These are phyloP conservation scores for Huntiella omanensis DNA, from an alignment of 2,329 filamentous ascomycete genomes.

Conservation along the genomic window DNA sequence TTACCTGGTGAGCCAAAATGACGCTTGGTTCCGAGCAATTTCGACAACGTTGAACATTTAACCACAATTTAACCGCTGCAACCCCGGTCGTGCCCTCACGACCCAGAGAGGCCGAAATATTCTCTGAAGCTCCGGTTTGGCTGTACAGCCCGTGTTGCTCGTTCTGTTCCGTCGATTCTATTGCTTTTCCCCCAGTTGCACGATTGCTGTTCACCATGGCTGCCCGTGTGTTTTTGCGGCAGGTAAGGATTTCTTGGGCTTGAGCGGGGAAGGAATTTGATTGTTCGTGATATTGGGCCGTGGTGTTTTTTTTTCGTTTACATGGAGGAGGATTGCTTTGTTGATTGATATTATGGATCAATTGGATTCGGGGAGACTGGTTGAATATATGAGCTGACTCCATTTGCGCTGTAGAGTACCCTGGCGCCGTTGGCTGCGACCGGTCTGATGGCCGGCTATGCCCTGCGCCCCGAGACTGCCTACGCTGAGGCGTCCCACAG, in stretches of 20 bases:
- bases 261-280: background rate
- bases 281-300: background rate
- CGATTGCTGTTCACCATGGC: constrained; percentile 28
- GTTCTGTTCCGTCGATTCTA: constrained; percentile 4
- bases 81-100: constrained; percentile 5
- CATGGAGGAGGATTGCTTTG: constrained; percentile 12
- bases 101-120: constrained; percentile 9
- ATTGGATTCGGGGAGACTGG: no score
- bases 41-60: background rate
- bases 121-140: constrained; percentile 8
- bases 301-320: constrained; percentile 12
- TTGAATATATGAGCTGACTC: background rate
- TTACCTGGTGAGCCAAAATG: no score
- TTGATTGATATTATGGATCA: no score
- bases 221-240: constrained; percentile 39
- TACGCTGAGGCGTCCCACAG: constrained; percentile 30
- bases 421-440: constrained; percentile 34
- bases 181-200: background rate
- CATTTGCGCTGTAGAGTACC: constrained; percentile 24
- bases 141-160: constrained; percentile 5
- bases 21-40: no score
- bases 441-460: constrained; percentile 29
- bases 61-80: constrained; percentile 9
- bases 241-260: constrained; percentile 22
- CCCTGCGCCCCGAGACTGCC: constrained; percentile 27